Evolutionary conservation across 495 filamentous ascomycete species (phyloP).

Genomic region (Hypomontagnella submonticulosa): DNA sequence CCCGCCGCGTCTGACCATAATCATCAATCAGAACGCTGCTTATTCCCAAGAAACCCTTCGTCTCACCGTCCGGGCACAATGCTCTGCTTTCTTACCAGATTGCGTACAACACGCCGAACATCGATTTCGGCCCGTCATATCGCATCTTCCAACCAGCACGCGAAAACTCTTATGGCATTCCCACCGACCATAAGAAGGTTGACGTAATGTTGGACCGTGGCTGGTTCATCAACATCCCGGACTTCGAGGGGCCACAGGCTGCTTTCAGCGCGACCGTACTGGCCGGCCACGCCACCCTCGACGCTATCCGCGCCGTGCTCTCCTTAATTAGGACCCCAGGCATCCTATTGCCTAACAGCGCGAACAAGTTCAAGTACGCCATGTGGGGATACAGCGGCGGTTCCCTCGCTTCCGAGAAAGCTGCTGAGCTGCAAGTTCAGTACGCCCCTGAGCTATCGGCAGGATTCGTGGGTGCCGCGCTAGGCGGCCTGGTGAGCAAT

Average conservation of each 20-base stretch:
- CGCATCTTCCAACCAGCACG: constrained; percentile 16
- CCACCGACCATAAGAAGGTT: constrained; percentile 12
- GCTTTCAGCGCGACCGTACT: constrained; percentile 56
- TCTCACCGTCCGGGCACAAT: constrained; percentile 19
- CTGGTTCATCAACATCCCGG: constrained; percentile 49
- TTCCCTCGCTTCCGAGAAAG: constrained; percentile 64
- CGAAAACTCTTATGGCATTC: constrained; percentile 11
- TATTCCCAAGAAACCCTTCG: constrained; percentile 47
- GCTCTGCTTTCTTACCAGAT: constrained; percentile 59
- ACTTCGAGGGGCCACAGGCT: constrained; percentile 59
- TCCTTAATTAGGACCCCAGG: constrained; percentile 20
- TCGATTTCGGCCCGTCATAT: constrained; percentile 38
- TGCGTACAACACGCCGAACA: constrained; percentile 53
- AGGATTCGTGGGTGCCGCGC: constrained; percentile 50
- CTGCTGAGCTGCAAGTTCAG: constrained; percentile 59
- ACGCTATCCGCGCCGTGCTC: constrained; percentile 58
- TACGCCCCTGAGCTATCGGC: constrained; percentile 66
- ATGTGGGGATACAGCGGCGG: constrained; percentile 71
- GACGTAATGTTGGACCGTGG: constrained; percentile 23
- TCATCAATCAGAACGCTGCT: constrained; percentile 47
- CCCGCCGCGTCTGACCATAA: background rate
- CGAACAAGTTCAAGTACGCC: constrained; percentile 41
- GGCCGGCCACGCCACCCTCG: constrained; percentile 59
- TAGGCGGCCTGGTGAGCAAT: constrained; percentile 57
- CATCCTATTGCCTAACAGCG: constrained; percentile 12